Evolutionary conservation across 352 stramenopile genomes (phyloP).

Genomic region (Phytopythium boreale): DNA sequence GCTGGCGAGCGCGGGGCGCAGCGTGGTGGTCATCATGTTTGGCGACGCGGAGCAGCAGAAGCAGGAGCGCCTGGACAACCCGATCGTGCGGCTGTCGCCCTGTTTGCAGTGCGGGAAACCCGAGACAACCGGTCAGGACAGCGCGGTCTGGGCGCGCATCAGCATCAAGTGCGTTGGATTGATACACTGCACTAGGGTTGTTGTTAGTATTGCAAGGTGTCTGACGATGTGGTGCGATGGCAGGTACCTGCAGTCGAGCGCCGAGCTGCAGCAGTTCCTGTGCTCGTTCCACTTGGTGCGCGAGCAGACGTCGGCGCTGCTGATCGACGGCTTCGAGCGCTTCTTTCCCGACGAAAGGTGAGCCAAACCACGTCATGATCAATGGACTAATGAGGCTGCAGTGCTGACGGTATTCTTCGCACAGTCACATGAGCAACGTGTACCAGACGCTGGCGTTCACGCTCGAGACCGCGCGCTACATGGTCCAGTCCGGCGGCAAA

Average conservation of each 20-base stretch:
- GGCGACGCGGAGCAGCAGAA: conserved; percentile 22
- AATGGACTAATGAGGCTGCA: background rate
- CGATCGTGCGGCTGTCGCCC: conserved; percentile 38
- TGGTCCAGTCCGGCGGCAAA: conserved; percentile 30
- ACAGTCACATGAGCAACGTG: conserved; percentile 37
- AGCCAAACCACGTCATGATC: background rate
- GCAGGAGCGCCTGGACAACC: conserved; percentile 11
- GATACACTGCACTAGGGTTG: background rate
- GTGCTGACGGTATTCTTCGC: conserved; percentile 5
- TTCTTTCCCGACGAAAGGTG: conserved; percentile 48
- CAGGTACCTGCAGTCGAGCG: conserved; percentile 40
- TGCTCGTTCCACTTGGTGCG: conserved; percentile 56
- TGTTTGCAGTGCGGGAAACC: conserved; percentile 40
- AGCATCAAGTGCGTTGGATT: conserved; percentile 49
- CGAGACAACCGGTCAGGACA: conserved; percentile 44
- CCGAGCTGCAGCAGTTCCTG: conserved; percentile 56
- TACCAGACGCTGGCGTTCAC: conserved; percentile 62
- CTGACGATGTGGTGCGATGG: conserved; percentile 3
- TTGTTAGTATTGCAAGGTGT: background rate
- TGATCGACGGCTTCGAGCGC: conserved; percentile 54
- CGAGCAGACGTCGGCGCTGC: conserved; percentile 41
- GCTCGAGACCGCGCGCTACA: conserved; percentile 47
- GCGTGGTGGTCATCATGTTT: conserved; percentile 51
- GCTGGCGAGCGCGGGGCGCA: conserved; percentile 31
- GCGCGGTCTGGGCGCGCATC: conserved; percentile 44